Conservation (phyloP, 116 monocot species). For the Dioscorea cayenensis region DNA sequence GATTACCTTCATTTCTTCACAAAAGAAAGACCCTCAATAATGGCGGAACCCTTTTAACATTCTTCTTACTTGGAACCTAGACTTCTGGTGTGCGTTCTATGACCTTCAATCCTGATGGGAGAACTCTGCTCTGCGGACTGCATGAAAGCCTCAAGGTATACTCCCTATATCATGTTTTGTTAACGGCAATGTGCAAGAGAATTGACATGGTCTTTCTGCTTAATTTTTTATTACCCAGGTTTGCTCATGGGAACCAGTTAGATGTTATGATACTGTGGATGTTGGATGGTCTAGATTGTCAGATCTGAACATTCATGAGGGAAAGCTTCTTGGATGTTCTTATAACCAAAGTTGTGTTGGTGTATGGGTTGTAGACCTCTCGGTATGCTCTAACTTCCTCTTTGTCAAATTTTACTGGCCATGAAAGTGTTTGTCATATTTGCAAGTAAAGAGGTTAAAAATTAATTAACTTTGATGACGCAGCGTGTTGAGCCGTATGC, state of each 20-base stretch:
- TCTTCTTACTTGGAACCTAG: slow-evolving; percentile 28
- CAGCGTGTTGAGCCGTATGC: slow-evolving; percentile 90
- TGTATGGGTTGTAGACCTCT: slow-evolving; percentile 97
- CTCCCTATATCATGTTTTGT: neutral
- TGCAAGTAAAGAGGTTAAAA: neutral
- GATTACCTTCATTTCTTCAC: neutral
- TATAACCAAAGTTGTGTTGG: slow-evolving; percentile 99
- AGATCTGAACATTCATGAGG: slow-evolving; percentile 93
- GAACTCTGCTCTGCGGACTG: slow-evolving; percentile 93
- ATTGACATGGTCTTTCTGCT: neutral
- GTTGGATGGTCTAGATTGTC: slow-evolving; percentile 97
- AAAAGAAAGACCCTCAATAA: neutral
- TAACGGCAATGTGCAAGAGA: neutral
- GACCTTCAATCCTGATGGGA: slow-evolving; percentile 96
- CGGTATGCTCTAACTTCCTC: slow-evolving; percentile 41
- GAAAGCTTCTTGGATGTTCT: slow-evolving; percentile 98
- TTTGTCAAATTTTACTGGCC: neutral
- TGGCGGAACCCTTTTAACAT: neutral
- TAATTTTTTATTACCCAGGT: slow-evolving; percentile 29
- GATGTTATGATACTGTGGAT: slow-evolving; percentile 90
- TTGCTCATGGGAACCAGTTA: slow-evolving; percentile 96
- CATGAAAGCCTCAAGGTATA: slow-evolving; percentile 95
- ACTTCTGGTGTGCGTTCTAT: slow-evolving; percentile 81
- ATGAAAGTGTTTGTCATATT: neutral
- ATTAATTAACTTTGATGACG: slow-evolving; percentile 2